These are phyloP conservation scores for Pestalotiopsis sp. DNA, from an alignment of 2,329 filamentous ascomycete genomes.

Conservation along the genomic window DNA sequence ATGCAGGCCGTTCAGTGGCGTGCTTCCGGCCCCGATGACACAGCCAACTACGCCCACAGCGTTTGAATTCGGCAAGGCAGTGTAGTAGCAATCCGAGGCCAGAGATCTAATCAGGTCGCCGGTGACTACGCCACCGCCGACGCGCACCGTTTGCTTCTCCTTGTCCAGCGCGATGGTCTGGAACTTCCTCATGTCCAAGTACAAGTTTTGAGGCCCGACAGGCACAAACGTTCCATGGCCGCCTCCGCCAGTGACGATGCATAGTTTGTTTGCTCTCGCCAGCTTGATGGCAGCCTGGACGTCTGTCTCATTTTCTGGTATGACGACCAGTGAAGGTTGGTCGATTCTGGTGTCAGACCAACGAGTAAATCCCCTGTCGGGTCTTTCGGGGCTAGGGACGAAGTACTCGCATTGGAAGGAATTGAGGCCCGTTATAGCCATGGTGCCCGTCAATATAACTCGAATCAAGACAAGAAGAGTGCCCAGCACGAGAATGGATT, in stretches of 20 bases:
- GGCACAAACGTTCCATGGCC: conserved; percentile 4
- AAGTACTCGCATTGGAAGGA: conserved; percentile 4
- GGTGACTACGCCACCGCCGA: conserved; percentile 4
- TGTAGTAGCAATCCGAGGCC: conserved; percentile 1
- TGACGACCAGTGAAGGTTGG: background rate
- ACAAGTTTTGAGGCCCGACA: background rate
- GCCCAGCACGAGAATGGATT: too few species aligned
- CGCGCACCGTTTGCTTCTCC: background rate
- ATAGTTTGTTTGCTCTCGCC: background rate
- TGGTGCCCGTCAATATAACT: background rate
- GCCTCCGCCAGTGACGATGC: background rate
- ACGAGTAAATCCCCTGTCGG: background rate
- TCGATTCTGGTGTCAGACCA: conserved; percentile 1
- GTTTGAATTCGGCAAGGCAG: background rate
- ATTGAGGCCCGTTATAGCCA: background rate
- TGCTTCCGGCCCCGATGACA: background rate
- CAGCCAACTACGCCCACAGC: conserved; percentile 5
- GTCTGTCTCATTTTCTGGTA: conserved; percentile 3
- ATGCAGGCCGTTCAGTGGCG: background rate
- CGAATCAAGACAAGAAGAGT: too few species aligned
- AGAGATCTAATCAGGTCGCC: conserved; percentile 4
- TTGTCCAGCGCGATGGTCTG: background rate
- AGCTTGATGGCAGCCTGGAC: background rate
- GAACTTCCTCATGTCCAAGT: conserved; percentile 3
- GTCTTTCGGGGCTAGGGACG: background rate